Evolutionary conservation across 352 stramenopile genomes (phyloP), one percentile per base, ranked within the genome.

Genomic region (Phytophthora fragariae): DNA sequence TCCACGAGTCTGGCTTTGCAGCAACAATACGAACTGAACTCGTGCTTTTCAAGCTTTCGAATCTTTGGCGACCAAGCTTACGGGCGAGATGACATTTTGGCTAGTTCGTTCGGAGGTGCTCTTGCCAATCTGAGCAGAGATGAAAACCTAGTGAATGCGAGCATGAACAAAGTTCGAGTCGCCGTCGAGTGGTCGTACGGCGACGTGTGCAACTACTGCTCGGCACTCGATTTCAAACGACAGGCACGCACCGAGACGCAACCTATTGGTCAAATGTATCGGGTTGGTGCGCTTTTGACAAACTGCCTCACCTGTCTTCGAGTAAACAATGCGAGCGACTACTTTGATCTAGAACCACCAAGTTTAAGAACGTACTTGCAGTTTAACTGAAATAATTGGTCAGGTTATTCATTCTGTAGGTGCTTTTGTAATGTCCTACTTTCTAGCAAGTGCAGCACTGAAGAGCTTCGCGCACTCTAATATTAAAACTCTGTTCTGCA

Each of bases 291-390:
- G 15, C 39, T 68, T 21, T 47, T 68, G 6, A 68, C 49, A 1
- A 68, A 68, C 35, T 61, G 61, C 24, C 50, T 68, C n/a, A 68
- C 49, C 12, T 68, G 61, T 53, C 3, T 33, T 44, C 37, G 61
- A 24, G 50, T 35, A 11, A 68, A 68, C 21, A 68, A 8, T 21
- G 37, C 61, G 7, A 68, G 39, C 19, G 49, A 68, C 35, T 68
- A 55, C 61, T 68, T 68, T n/a, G n/a, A 21, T 2, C 9, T 66
- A 11, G 7, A 17, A 21, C 60, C 47, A 53, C 60, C 60, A 53
- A 66, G 47, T 24, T 41, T 66, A 15, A 19, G 33, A 12, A 33
- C 57, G 27, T 64, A 64, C 35, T 47, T 57, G 44, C n/a, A 64
- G 29, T 44, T 58, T 44, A 44, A 29, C 49, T 56, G 5, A 35